Conservation (phyloP, 495 filamentous ascomycete species). For the Massariosphaeria phaeospora region DNA sequence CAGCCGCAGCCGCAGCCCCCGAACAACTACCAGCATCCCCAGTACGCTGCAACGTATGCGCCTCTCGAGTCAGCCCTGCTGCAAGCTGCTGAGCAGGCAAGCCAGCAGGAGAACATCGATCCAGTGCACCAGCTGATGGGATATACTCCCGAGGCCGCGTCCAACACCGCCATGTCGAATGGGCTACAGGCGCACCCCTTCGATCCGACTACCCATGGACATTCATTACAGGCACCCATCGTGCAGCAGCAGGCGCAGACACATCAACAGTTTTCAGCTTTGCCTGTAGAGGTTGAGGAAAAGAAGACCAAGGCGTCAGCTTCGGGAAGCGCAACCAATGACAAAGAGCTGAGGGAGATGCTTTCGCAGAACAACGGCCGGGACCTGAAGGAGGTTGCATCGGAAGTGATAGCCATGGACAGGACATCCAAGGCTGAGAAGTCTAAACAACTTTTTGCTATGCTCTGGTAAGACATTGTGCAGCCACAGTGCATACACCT, state of each 20-base stretch:
- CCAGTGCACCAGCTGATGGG: slow-evolving; percentile 14
- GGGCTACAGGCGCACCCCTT: slow-evolving; percentile 2
- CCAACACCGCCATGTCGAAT: neutral
- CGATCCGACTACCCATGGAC: slow-evolving; percentile 7
- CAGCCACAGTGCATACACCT: neutral
- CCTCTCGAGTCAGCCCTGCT: slow-evolving; percentile 24
- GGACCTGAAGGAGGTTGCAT: slow-evolving; percentile 73
- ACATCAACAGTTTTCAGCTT: slow-evolving; percentile 47
- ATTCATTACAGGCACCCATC: neutral
- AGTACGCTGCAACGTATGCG: slow-evolving; percentile 5
- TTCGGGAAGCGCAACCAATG: slow-evolving; percentile 71
- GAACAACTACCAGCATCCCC: slow-evolving; percentile 3
- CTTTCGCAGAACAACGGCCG: slow-evolving; percentile 71
- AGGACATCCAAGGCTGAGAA: slow-evolving; percentile 83
- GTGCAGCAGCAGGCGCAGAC: slow-evolving; percentile 4
- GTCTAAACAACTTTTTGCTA: slow-evolving; percentile 93
- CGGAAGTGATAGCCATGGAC: slow-evolving; percentile 67
- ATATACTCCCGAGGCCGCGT: slow-evolving; percentile 4
- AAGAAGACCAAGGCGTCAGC: slow-evolving; percentile 63
- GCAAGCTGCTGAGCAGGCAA: slow-evolving; percentile 28
- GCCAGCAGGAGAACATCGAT: slow-evolving; percentile 27
- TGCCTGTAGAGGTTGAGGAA: slow-evolving; percentile 52
- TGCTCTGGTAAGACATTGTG: slow-evolving; percentile 72
- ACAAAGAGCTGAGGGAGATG: slow-evolving; percentile 83
- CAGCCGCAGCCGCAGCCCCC: slow-evolving; percentile 11